phyloP scores from a whole-genome alignment of 2,329 filamentous ascomycete species.

The Aspergillus unguis region DNA sequence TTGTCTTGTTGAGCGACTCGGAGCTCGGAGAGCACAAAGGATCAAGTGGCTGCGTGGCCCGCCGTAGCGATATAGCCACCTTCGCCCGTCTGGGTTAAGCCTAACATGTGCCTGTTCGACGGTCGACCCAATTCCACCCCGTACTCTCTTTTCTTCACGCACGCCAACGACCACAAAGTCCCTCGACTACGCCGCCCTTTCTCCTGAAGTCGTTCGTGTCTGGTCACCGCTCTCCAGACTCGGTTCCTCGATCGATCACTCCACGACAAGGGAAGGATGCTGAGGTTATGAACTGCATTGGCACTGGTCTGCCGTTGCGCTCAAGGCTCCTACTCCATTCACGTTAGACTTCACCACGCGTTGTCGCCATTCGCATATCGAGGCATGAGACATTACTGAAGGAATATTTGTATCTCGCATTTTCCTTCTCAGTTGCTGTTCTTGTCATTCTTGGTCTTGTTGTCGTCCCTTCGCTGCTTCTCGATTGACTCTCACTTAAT shows the following conservation, averaged over 20 bases:
- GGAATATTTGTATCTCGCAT: constrained; percentile 18
- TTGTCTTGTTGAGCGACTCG: background rate
- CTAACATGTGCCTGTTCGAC: constrained; percentile 26
- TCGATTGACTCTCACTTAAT: constrained; percentile 18
- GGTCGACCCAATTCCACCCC: constrained; percentile 14
- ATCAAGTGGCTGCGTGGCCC: constrained; percentile 18
- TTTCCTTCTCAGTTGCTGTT: constrained; percentile 17
- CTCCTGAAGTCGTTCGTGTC: constrained; percentile 7
- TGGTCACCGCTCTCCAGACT: constrained; percentile 11
- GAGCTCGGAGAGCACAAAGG: background rate
- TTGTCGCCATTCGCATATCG: constrained; percentile 19
- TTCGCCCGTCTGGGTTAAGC: constrained; percentile 23
- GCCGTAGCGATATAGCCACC: constrained; percentile 17
- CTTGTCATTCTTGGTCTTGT: constrained; percentile 14
- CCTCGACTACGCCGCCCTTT: constrained; percentile 1
- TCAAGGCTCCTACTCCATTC: constrained; percentile 40
- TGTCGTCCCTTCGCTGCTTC: constrained; percentile 9
- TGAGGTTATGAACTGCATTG: constrained; percentile 41
- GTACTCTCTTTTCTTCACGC: constrained; percentile 13
- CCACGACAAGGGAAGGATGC: constrained; percentile 29
- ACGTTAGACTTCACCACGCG: constrained; percentile 20
- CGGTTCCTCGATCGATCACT: constrained; percentile 13
- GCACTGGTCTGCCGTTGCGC: constrained; percentile 40
- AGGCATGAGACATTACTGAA: constrained; percentile 30
- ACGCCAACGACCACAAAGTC: constrained; percentile 4